Conservation (phyloP, 2,329 filamentous ascomycete species). For the Gliomastix tumulicola region DNA sequence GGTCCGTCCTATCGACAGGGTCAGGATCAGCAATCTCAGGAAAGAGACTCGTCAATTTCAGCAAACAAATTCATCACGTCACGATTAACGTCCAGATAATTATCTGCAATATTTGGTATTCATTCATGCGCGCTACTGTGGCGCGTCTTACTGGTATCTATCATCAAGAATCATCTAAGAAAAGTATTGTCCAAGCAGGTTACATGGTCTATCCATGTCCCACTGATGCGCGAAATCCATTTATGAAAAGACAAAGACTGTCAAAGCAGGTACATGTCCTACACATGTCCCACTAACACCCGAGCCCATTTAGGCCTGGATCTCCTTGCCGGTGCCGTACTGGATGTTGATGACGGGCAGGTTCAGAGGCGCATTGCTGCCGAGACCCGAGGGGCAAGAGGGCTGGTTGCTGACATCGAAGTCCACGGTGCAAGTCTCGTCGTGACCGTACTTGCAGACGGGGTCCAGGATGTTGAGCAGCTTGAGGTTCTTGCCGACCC, state of each 20-base stretch:
- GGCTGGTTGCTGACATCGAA: slow-evolving; percentile 43
- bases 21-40: no score
- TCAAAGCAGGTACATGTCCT: not conserved
- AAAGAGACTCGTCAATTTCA: no score
- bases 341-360: slow-evolving; percentile 42
- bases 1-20: no score
- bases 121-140: no score
- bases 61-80: no score
- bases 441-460: slow-evolving; percentile 38
- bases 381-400: slow-evolving; percentile 37
- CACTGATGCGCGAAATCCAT: not conserved
- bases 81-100: no score
- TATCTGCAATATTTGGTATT: no score
- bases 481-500: slow-evolving; percentile 43
- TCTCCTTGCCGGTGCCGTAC: slow-evolving; percentile 39
- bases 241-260: not conserved
- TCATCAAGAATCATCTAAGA: no score
- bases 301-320: slow-evolving; percentile 8
- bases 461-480: slow-evolving; percentile 48
- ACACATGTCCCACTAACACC: not conserved
- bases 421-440: slow-evolving; percentile 44
- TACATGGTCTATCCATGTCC: not conserved
- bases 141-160: no score
- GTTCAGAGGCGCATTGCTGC: slow-evolving; percentile 18
- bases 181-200: no score